Evolutionary conservation across 208 protist species (phyloP).

Genomic region (Trichomonas gallinae): DNA sequence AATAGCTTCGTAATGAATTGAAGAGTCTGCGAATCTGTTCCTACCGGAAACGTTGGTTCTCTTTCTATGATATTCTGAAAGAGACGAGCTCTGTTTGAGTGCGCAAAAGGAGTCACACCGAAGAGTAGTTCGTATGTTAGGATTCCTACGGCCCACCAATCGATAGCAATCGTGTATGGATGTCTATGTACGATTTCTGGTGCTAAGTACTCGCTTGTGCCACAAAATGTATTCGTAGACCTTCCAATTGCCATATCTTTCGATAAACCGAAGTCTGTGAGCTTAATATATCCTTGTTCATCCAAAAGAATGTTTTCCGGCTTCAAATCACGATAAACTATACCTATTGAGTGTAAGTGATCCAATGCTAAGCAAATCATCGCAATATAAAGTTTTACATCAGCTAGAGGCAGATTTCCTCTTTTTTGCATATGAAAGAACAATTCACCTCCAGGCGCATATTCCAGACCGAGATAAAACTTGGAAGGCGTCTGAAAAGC

Average conservation of each 20-base stretch:
- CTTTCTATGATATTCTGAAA: background rate
- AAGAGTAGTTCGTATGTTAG: slow-evolving; percentile 4
- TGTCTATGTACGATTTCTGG: background rate
- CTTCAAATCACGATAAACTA: slow-evolving; percentile 19
- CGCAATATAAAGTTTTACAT: background rate
- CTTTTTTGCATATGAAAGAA: background rate
- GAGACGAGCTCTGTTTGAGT: background rate
- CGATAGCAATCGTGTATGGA: background rate
- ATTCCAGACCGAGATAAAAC: slow-evolving; percentile 3
- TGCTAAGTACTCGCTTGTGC: background rate
- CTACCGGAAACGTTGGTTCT: background rate
- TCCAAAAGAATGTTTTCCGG: slow-evolving; percentile 20
- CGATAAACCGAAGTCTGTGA: slow-evolving; percentile 11
- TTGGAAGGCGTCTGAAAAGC: slow-evolving; percentile 18
- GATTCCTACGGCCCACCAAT: slow-evolving; percentile 22
- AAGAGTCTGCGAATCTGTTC: background rate
- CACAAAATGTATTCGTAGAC: background rate
- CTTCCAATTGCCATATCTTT: background rate
- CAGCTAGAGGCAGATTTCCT: background rate
- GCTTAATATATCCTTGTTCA: background rate
- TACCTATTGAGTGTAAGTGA: background rate
- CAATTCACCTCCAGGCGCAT: slow-evolving; percentile 6
- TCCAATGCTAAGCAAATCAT: background rate
- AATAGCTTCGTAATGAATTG: background rate
- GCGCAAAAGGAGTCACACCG: background rate